Conservation (phyloP, 306 rosid genomes). For the Acacia acuminata region DNA sequence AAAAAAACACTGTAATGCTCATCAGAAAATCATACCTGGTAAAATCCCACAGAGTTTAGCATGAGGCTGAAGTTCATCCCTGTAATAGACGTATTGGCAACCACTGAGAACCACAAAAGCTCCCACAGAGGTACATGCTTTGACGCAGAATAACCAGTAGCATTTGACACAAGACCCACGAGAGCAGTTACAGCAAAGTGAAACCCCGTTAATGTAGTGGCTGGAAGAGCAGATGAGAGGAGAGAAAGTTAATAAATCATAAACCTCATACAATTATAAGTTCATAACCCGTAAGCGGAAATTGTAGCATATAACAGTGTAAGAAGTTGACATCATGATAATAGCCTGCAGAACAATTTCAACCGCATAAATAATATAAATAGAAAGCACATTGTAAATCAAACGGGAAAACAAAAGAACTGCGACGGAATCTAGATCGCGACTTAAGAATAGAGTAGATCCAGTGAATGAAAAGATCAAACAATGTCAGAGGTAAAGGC, state of each 20-base stretch:
- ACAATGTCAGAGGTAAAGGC: conserved; percentile 12
- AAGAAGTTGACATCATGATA: not conserved
- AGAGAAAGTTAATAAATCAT: conserved; percentile 2
- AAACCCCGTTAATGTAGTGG: conserved; percentile 87
- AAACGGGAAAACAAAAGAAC: not conserved
- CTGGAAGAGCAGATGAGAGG: conserved; percentile 43
- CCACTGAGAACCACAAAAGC: conserved; percentile 88
- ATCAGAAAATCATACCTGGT: conserved; percentile 54
- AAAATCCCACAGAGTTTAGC: conserved; percentile 94
- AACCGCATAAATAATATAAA: not conserved
- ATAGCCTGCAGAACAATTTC: not conserved
- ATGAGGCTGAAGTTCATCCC: conserved; percentile 96
- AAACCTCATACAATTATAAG: not conserved
- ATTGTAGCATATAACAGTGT: not conserved
- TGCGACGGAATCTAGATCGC: conserved; percentile 9
- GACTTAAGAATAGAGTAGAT: conserved; percentile 13
- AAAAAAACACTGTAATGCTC: conserved; percentile 13
- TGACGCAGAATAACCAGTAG: conserved; percentile 74
- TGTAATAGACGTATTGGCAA: conserved; percentile 83
- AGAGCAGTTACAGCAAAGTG: conserved; percentile 91
- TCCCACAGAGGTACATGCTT: conserved; percentile 95
- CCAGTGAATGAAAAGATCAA: conserved; percentile 9
- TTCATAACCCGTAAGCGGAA: not conserved
- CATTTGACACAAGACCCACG: conserved; percentile 84
- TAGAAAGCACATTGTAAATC: not conserved